phyloP scores from a whole-genome alignment of 2,329 filamentous ascomycete species.

The Alternaria viburni region DNA sequence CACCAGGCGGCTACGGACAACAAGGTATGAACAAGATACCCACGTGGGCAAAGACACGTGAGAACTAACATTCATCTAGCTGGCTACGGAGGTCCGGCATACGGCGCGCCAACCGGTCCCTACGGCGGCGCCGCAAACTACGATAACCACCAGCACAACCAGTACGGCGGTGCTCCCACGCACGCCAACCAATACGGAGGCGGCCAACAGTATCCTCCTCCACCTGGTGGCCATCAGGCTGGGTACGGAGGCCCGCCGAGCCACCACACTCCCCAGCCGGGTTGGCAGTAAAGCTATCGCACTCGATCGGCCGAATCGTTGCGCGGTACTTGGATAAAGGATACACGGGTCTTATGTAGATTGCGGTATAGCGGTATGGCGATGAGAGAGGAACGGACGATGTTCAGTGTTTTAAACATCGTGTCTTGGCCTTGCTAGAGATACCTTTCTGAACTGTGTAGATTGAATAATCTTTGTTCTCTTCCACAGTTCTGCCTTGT shows the following conservation, averaged over 20 bases:
- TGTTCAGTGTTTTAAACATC: neutral
- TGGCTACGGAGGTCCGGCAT: constrained; percentile 42
- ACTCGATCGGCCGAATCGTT: neutral
- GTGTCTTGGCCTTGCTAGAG: neutral
- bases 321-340: neutral
- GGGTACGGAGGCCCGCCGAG: constrained; percentile 16
- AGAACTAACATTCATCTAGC: constrained; percentile 21
- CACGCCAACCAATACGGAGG: constrained; percentile 20
- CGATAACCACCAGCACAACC: constrained; percentile 42
- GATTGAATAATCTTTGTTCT: constrained; percentile 4
- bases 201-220: constrained; percentile 25
- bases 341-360: neutral
- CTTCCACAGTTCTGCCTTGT: neutral
- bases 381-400: neutral
- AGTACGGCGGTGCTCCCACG: constrained; percentile 23
- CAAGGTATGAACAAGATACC: constrained; percentile 28
- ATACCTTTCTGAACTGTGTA: constrained; percentile 14
- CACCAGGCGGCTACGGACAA: constrained; percentile 31
- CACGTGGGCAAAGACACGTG: no score
- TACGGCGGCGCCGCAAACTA: constrained; percentile 40
- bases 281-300: constrained; percentile 25
- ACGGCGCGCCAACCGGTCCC: constrained; percentile 22
- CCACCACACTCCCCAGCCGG: constrained; percentile 28
- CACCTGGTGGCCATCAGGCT: constrained; percentile 14
- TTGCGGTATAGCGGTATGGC: neutral